Percentiles rank a stretch among this genome's conserved stretches.
These are phyloP conservation scores for Penicillium manginii DNA, from an alignment of 495 filamentous ascomycete genomes.

Conservation along the genomic window DNA sequence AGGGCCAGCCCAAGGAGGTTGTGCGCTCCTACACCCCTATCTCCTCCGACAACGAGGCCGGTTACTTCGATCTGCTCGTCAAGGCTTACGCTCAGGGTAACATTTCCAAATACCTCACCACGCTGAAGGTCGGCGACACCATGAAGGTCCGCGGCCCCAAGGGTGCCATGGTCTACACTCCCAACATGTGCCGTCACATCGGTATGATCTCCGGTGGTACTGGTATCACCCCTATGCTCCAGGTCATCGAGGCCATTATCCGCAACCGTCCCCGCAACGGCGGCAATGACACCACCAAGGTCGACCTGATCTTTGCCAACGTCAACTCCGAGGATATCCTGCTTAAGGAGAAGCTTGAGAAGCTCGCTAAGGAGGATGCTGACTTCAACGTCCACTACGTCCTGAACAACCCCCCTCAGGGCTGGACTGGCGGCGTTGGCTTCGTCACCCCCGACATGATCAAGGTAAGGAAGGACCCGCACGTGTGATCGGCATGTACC, in stretches of 20 bases:
- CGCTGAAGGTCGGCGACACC: slow-evolving; percentile 77
- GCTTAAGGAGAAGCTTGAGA: slow-evolving; percentile 86
- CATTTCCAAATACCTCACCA: slow-evolving; percentile 88
- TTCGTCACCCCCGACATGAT: slow-evolving; percentile 97
- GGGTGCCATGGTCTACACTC: slow-evolving; percentile 94
- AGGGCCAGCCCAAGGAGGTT: slow-evolving; percentile 80
- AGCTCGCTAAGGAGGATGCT: slow-evolving; percentile 72
- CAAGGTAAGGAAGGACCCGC: slow-evolving; percentile 64
- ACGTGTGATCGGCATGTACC: slow-evolving; percentile 1
- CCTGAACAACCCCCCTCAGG: slow-evolving; percentile 90
- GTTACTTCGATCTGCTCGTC: slow-evolving; percentile 94
- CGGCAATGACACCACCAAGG: slow-evolving; percentile 79
- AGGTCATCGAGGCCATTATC: slow-evolving; percentile 89
- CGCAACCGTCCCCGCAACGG: slow-evolving; percentile 70
- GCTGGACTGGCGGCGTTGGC: slow-evolving; percentile 87
- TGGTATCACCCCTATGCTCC: slow-evolving; percentile 97
- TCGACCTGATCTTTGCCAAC: slow-evolving; percentile 95
- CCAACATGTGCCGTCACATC: slow-evolving; percentile 91
- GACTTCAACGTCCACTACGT: slow-evolving; percentile 90
- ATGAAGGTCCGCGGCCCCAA: slow-evolving; percentile 92
- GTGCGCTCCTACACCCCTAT: slow-evolving; percentile 97
- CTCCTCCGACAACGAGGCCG: slow-evolving; percentile 86
- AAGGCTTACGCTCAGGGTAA: slow-evolving; percentile 97
- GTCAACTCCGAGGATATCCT: slow-evolving; percentile 92
- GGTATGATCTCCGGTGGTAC: slow-evolving; percentile 99